These are phyloP conservation scores for Arabidopsis hybrid DNA, from an alignment of 441 rosid species.

Conservation along the genomic window DNA sequence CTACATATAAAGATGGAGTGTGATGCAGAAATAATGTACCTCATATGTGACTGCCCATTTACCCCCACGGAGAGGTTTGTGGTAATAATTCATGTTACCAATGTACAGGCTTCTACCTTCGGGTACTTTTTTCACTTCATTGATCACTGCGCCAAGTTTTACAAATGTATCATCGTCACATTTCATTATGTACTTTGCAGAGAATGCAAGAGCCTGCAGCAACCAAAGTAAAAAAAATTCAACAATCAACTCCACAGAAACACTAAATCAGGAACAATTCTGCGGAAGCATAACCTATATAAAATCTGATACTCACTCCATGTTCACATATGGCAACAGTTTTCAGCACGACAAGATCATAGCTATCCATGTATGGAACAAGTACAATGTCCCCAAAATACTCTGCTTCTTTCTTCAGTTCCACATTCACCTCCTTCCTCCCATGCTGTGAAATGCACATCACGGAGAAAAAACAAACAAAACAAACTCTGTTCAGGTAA, in stretches of 20 bases:
- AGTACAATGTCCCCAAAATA: conserved; percentile 86
- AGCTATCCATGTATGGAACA: conserved; percentile 91
- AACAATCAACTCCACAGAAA: conserved; percentile 19
- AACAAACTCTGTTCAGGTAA: not conserved
- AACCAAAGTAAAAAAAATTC: conserved; percentile 22
- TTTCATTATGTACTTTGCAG: conserved; percentile 83
- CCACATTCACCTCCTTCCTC: conserved; percentile 83
- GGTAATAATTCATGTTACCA: conserved; percentile 86
- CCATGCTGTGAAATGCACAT: conserved; percentile 58
- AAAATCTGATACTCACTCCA: conserved; percentile 62
- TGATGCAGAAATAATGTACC: conserved; percentile 52
- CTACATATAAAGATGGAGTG: conserved; percentile 13
- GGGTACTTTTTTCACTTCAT: conserved; percentile 66
- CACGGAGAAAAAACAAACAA: not conserved
- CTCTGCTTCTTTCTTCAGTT: conserved; percentile 90
- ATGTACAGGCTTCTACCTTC: conserved; percentile 72
- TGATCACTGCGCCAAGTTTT: conserved; percentile 69
- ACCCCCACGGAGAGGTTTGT: conserved; percentile 81
- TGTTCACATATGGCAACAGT: conserved; percentile 94
- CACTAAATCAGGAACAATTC: conserved; percentile 15
- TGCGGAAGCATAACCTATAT: conserved; percentile 17
- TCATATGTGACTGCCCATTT: conserved; percentile 95
- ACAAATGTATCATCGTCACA: conserved; percentile 91
- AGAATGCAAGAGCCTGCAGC: conserved; percentile 60
- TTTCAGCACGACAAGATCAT: conserved; percentile 88